Conservation (phyloP, 2,329 filamentous ascomycete species). For the Incumbomyces delicatus region DNA sequence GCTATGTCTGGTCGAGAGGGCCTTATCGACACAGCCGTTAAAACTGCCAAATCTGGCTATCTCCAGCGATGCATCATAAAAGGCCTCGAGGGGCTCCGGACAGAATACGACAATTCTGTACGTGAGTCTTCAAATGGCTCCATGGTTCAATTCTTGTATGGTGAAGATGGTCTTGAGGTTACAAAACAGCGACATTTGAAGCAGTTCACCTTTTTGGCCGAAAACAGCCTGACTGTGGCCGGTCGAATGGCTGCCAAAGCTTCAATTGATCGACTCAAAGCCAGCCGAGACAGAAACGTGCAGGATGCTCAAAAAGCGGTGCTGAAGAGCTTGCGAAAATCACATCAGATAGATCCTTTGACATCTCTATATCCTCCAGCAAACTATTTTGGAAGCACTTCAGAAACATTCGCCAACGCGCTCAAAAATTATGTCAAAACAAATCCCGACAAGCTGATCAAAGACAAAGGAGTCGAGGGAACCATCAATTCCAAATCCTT, state of each 20-base stretch:
- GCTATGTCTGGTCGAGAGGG: slow-evolving; percentile 98
- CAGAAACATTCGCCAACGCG: slow-evolving; percentile 68
- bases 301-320: slow-evolving; percentile 37
- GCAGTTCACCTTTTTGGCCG: slow-evolving; percentile 81
- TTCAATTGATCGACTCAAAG: slow-evolving; percentile 7
- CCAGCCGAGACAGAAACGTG: slow-evolving; percentile 6
- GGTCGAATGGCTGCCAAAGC: slow-evolving; percentile 62
- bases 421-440: slow-evolving; percentile 67
- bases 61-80: slow-evolving; percentile 96
- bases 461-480: slow-evolving; percentile 48
- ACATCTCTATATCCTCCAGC: slow-evolving; percentile 64
- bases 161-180: slow-evolving; percentile 89
- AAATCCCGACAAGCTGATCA: slow-evolving; percentile 55
- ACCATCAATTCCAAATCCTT: slow-evolving; percentile 60
- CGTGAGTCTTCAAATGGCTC: slow-evolving; percentile 80
- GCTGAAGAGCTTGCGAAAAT: slow-evolving; percentile 52
- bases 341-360: slow-evolving; percentile 62
- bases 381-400: slow-evolving; percentile 73
- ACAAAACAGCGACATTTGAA: slow-evolving; percentile 86
- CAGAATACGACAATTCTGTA: slow-evolving; percentile 89
- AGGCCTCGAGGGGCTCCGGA: slow-evolving; percentile 89
- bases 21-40: slow-evolving; percentile 96
- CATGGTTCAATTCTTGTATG: slow-evolving; percentile 90
- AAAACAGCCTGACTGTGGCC: slow-evolving; percentile 74
- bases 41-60: slow-evolving; percentile 94